Evolutionary conservation across 1,284 basidiomycete genomes (phyloP).

Genomic region (Rhodotorula sp.): DNA sequence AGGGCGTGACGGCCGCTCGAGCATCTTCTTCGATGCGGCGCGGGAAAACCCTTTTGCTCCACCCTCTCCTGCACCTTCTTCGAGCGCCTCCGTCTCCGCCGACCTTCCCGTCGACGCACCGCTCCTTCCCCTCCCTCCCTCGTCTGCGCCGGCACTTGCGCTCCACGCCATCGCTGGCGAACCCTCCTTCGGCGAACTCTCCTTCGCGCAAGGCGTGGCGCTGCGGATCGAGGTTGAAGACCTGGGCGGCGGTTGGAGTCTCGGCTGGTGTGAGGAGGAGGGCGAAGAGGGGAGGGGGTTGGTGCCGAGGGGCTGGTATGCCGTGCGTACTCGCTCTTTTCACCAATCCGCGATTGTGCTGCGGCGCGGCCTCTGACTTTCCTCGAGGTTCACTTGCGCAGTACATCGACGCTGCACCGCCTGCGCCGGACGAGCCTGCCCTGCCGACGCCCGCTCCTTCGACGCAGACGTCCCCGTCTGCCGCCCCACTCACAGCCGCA

Average conservation of each 20-base stretch:
- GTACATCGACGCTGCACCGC: slow-evolving; percentile 12
- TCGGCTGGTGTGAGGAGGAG: slow-evolving; percentile 65
- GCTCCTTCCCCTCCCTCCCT: not conserved
- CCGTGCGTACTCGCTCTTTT: slow-evolving; percentile 56
- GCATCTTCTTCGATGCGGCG: slow-evolving; percentile 32
- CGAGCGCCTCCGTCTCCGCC: too few relatives aligned
- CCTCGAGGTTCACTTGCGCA: not conserved
- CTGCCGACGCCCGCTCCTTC: not conserved
- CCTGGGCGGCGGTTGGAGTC: slow-evolving; percentile 64
- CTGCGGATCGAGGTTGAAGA: slow-evolving; percentile 68
- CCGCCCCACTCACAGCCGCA: not conserved
- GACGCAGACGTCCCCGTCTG: not conserved
- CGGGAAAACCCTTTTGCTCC: slow-evolving; percentile 27
- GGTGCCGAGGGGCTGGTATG: slow-evolving; percentile 70
- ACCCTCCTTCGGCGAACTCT: slow-evolving; percentile 67
- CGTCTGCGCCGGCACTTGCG: slow-evolving; percentile 48
- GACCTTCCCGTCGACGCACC: too few relatives aligned
- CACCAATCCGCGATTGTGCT: too few relatives aligned
- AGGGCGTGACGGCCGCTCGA: not conserved
- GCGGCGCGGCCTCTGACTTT: too few relatives aligned
- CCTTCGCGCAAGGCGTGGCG: slow-evolving; percentile 52
- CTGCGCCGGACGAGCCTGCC: not conserved
- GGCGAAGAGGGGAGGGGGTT: slow-evolving; percentile 64
- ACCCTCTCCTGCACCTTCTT: not conserved
- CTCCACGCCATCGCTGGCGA: slow-evolving; percentile 73